These are phyloP conservation scores for Anastatica hierochuntica DNA, from an alignment of 345 rosid genomes.

Conservation along the genomic window DNA sequence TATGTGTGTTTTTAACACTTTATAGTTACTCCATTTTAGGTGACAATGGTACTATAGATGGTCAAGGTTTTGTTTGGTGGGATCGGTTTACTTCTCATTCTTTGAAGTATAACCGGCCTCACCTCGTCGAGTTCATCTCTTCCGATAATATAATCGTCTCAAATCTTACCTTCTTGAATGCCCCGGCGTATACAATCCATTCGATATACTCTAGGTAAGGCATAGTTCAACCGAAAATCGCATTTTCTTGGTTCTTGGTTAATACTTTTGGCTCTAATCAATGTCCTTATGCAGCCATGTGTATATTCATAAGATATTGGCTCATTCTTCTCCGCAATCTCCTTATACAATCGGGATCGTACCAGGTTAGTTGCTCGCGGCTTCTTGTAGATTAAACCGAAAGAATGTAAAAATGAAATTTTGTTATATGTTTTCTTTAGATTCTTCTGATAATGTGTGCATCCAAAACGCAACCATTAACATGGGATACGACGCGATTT, in stretches of 20 bases:
- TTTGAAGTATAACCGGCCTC: slow-evolving; percentile 39
- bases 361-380: slow-evolving; percentile 36
- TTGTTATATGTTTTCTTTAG: slow-evolving; percentile 18
- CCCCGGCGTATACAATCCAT: slow-evolving; percentile 59
- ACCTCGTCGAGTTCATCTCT: slow-evolving; percentile 42
- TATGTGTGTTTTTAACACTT: too few relatives aligned
- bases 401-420: background rate
- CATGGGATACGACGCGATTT: slow-evolving; percentile 47
- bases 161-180: slow-evolving; percentile 42
- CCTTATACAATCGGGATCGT: slow-evolving; percentile 43
- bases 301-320: slow-evolving; percentile 31
- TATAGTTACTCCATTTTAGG: slow-evolving; percentile 24
- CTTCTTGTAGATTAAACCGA: background rate
- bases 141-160: slow-evolving; percentile 38
- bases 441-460: slow-evolving; percentile 49
- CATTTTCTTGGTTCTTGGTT: background rate
- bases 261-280: background rate
- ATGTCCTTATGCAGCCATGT: slow-evolving; percentile 25
- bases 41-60: slow-evolving; percentile 62
- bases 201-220: slow-evolving; percentile 59
- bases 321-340: slow-evolving; percentile 35
- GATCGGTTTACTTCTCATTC: slow-evolving; percentile 34
- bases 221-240: background rate
- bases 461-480: slow-evolving; percentile 45
- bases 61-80: slow-evolving; percentile 79